These are phyloP conservation scores for Cerrena zonata DNA, from an alignment of 1,284 basidiomycete species.

Conservation along the genomic window DNA sequence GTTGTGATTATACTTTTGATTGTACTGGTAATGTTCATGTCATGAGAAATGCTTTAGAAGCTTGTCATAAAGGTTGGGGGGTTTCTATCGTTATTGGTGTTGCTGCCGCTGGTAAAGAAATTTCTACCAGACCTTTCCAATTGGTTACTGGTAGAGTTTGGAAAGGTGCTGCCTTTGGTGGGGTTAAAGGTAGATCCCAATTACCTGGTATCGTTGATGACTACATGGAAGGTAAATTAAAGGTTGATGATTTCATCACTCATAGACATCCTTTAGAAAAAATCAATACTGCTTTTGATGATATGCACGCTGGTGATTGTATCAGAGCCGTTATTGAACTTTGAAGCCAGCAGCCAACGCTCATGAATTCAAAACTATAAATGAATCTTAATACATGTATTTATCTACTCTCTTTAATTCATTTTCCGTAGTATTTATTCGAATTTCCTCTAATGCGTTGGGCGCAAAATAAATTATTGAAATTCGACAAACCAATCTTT, in stretches of 20 bases:
- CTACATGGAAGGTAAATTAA: constrained; percentile 67
- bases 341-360: no score
- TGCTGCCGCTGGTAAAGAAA: constrained; percentile 94
- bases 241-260: constrained; percentile 87
- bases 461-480: no score
- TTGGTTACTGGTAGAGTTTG: constrained; percentile 85
- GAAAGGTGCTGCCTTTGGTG: constrained; percentile 94
- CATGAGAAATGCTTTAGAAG: constrained; percentile 93
- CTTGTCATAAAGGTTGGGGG: constrained; percentile 99
- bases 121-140: constrained; percentile 89
- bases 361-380: no score
- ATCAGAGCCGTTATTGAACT: constrained; percentile 86
- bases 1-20: constrained; percentile 95
- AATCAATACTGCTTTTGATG: constrained; percentile 86
- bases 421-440: no score
- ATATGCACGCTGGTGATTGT: constrained; percentile 92
- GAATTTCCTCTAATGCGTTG: no score
- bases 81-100: constrained; percentile 93
- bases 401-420: no score
- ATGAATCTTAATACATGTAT: no score
- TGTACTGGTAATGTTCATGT: constrained; percentile 92
- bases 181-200: constrained; percentile 95
- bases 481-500: no score
- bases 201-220: constrained; percentile 89
- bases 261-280: constrained; percentile 71